Base-by-base conservation (phyloP, 2,329 filamentous ascomycete genomes). In the Rosellinia necatrix region DNA sequence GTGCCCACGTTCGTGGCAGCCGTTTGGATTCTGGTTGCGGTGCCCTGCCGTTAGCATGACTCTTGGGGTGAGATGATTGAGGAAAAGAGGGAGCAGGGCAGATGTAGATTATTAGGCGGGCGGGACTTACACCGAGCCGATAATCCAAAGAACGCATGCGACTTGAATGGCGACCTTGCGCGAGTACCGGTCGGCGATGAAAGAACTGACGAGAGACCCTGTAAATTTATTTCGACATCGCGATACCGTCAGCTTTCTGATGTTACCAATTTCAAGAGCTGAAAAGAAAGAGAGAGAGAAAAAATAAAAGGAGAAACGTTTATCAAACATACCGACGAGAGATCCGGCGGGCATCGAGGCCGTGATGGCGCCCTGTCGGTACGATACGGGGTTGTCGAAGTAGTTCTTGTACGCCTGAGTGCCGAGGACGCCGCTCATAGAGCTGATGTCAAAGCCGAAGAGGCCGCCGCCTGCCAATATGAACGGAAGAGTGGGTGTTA, bases 381-480 rank as follows among this genome's bases (percentile, higher is more conserved):
- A 79, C 1, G 77, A 80, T 15, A 70, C 68, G 2, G 81, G 81
- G 51, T 90, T 81, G 64, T 84, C 77, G 74, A 91, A 91, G 72
- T 89, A 91, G 65, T 82, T 84, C 64, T 84, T 85, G 71, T 92
- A 92, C 42, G 86, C 81, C 53, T 84, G 72, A 0, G 85, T 89
- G 25, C 84, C 85, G 32, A 91, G 77, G 21, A 86, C 83, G 41
- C 82, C 84, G 32, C 83, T 86, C 87, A 91, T 90, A 38, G 86
- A 89, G 53, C 82, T 84, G 66, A 92, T 90, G 73, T 92, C 89
- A 69, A 92, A 92, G 64, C 89, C 90, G 67, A 92, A 91, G 22
- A 91, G 77, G 21, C 82, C 84, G 69, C 88, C 88, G 63, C 87
- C 87, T 76, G 79, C n/a, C n/a, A n/a, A n/a, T n/a, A n/a, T n/a